A percentile compares a stretch with the other conserved stretches of the same genome.
Conservation (phyloP, 2,329 filamentous ascomycete genomes). For the Penicillium decumbens region DNA sequence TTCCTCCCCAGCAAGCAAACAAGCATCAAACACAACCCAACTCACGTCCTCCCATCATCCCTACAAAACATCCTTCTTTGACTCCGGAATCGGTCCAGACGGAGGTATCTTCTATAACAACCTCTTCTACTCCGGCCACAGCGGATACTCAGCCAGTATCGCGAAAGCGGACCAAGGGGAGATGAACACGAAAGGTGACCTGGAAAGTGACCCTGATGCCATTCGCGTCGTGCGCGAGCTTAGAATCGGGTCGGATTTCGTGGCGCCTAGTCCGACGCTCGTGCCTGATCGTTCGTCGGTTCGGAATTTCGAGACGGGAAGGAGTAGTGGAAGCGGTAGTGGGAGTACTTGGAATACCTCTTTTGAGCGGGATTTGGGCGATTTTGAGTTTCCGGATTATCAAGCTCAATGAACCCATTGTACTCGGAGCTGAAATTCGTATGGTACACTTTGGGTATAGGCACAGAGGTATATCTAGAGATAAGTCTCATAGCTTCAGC, state of each 20-base stretch:
- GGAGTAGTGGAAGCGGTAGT: neutral
- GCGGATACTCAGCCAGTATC: conserved; percentile 25
- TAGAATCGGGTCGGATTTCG: conserved; percentile 22
- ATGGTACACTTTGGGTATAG: no score
- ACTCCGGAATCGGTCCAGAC: conserved; percentile 1
- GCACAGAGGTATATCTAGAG: no score
- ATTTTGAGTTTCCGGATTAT: conserved; percentile 25
- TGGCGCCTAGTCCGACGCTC: neutral
- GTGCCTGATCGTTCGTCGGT: neutral
- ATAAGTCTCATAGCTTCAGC: no score
- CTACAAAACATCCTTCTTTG: conserved; percentile 11
- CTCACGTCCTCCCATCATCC: neutral
- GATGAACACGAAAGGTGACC: conserved; percentile 10
- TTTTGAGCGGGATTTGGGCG: conserved; percentile 20
- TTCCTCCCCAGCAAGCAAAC: conserved; percentile 14
- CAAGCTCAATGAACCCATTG: no score
- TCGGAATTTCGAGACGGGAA: conserved; percentile 7
- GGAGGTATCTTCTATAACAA: conserved; percentile 17
- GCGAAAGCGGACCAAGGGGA: conserved; percentile 11
- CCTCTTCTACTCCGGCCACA: conserved; percentile 13
- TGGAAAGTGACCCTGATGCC: conserved; percentile 6
- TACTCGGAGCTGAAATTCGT: no score
- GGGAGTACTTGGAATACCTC: neutral
- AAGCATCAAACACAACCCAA: conserved; percentile 3
- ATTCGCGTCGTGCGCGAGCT: conserved; percentile 30